phyloP scores from a whole-genome alignment of 139 green algal genomes.

The Chlorella ohadii region DNA sequence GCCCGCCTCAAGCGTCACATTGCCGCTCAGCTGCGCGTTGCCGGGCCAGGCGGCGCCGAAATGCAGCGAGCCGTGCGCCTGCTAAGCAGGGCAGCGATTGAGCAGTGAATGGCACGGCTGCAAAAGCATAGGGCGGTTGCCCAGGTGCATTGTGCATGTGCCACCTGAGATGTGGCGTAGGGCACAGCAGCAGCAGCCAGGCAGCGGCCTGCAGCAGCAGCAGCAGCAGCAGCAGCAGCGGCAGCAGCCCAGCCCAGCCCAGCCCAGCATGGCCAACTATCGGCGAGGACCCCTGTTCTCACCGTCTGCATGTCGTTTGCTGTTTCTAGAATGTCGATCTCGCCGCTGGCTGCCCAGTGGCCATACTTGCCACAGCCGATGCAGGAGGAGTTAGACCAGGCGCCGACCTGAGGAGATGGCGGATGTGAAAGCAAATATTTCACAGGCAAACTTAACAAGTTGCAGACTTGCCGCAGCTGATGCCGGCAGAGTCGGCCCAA shows the following conservation, averaged over 20 bases:
- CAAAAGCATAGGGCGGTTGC: no score
- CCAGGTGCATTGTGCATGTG: no score
- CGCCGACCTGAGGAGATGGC: background rate
- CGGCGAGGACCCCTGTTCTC: background rate
- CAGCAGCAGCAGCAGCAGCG: no score
- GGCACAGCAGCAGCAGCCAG: no score
- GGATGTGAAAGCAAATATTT: no score
- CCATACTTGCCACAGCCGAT: conserved; percentile 34
- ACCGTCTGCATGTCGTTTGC: conserved; percentile 22
- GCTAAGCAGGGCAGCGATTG: background rate
- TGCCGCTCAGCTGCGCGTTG: no score
- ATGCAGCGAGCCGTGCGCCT: background rate
- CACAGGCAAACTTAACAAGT: no score
- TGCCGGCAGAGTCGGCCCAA: background rate
- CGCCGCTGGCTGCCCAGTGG: conserved; percentile 30
- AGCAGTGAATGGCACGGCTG: no score
- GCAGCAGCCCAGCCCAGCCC: no score
- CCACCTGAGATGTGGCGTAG: no score
- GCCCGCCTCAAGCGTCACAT: background rate
- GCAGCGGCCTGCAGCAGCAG: no score
- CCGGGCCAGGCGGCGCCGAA: background rate
- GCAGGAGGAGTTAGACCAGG: background rate
- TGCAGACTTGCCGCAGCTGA: conserved; percentile 11
- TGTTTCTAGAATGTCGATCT: conserved; percentile 45
- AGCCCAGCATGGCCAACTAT: no score